phyloP scores from a whole-genome alignment of 23 red algal species.

The Gracilariopsis chorda region DNA sequence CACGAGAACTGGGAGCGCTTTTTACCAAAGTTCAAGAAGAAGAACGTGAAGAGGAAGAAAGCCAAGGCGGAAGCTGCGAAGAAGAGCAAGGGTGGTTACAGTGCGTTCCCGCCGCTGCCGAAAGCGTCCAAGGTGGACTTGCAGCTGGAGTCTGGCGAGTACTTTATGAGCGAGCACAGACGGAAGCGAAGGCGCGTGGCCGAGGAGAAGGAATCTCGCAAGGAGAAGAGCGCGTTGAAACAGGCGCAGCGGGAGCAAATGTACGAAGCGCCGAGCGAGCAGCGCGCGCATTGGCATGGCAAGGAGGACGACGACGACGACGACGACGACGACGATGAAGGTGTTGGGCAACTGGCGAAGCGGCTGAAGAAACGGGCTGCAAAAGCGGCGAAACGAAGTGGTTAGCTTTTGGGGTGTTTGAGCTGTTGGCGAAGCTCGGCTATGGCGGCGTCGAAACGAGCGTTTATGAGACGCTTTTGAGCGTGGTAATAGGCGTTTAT shows the following conservation, averaged over 20 bases:
- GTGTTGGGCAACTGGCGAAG: background rate
- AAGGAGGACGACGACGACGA: background rate
- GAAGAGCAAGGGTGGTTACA: slow-evolving; percentile 56
- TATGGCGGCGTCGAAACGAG: background rate
- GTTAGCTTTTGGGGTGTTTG: background rate
- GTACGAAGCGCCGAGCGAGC: slow-evolving; percentile 19
- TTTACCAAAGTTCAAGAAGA: slow-evolving; percentile 97
- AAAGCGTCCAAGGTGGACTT: slow-evolving; percentile 82
- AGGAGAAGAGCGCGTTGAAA: background rate
- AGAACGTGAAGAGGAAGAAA: slow-evolving; percentile 68
- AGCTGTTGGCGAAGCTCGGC: background rate
- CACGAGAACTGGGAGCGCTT: slow-evolving; percentile 96
- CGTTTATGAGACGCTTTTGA: background rate
- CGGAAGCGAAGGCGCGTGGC: background rate
- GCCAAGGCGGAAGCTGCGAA: background rate
- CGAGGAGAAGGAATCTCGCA: slow-evolving; percentile 7
- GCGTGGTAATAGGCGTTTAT: background rate
- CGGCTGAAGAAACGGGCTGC: background rate
- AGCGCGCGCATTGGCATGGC: background rate
- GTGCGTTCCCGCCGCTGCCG: slow-evolving; percentile 89
- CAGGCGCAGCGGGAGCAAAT: background rate
- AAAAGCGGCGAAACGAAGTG: background rate
- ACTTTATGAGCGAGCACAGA: slow-evolving; percentile 82
- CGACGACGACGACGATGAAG: background rate
- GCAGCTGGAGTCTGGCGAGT: slow-evolving; percentile 93